Base-by-base conservation (phyloP, 2,329 filamentous ascomycete species). In the Diaporthe vexans region DNA sequence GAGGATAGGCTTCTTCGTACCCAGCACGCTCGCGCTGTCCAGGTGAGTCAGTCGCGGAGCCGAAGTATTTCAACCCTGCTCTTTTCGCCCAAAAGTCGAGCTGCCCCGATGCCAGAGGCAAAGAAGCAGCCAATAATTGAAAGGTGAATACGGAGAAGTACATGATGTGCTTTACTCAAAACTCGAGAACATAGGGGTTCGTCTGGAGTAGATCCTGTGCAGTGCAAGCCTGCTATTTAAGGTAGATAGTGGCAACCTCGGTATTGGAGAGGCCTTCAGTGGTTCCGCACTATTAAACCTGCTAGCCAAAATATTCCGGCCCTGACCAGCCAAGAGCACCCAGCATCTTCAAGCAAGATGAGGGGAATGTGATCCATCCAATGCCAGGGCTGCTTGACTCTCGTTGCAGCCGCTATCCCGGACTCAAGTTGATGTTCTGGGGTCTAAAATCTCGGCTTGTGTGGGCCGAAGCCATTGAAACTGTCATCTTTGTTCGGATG, bases 41-140 rank as follows among this genome's bases (percentile, higher is more conserved):
- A 3, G 82, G 82, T 8, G 81, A 79, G 80, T 93, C 91, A 40
- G 91, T 91, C 3, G 91, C 91, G 1, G 90, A 88, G 72, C 91
- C 91, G 72, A 92, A 92, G 83, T 91, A 92, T 75, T 85, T 79
- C 72, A 88, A 83, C 7, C 89, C 90, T 43, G 88, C 87, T 72
- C 86, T 84, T 74, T 74, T 85, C 15, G 89, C 89, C 35, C 87
- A 83, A 54, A 83, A 79, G 77, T 89, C 81, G 19, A 91, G 85
- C 76, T 86, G 84, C 46, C 77, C 81, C 9, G 79, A 77, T 46
- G 77, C 78, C n/a, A 81, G 46, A 15, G 76, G 83, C 79, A 76
- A 77, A 72, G 74, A 79, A 57, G 77, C 79, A 65, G 80, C 78
- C 46, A 83, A 76, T 33, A 81, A 67, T 46, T 79, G 72, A n/a